Evolutionary conservation across 306 rosid species (phyloP).

Genomic region (Cucumis sativus): DNA sequence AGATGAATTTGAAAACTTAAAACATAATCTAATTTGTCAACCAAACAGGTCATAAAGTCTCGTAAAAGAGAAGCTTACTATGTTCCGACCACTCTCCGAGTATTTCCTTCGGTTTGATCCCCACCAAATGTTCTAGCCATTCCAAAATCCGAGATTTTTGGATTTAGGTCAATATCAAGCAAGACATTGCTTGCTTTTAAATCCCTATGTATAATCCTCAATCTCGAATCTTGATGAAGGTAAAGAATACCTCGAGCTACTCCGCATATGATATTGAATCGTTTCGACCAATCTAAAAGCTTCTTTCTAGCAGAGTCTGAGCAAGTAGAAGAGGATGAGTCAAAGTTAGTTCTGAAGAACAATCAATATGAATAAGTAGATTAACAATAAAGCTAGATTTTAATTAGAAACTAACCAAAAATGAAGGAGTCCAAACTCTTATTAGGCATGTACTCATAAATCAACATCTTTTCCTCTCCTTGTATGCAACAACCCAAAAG

Average conservation of each 20-base stretch:
- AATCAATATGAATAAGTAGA: background rate
- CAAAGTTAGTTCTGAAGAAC: background rate
- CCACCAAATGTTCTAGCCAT: conserved; percentile 35
- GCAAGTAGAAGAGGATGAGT: background rate
- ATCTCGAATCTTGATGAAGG: conserved; percentile 48
- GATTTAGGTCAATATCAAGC: conserved; percentile 34
- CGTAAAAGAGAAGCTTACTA: conserved; percentile 20
- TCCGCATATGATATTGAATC: conserved; percentile 39
- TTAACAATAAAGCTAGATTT: background rate
- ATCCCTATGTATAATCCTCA: conserved; percentile 44
- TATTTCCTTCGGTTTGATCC: conserved; percentile 24
- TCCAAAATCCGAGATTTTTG: conserved; percentile 62
- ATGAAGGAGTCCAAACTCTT: conserved; percentile 51
- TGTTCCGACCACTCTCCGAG: conserved; percentile 40
- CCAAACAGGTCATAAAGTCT: background rate
- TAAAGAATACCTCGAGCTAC: conserved; percentile 38
- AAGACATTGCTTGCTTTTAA: conserved; percentile 42
- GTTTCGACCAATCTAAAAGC: conserved; percentile 20
- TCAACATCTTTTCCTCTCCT: conserved; percentile 29
- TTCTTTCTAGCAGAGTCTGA: conserved; percentile 16
- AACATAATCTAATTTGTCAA: too few species aligned
- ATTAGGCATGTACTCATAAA: conserved; percentile 55
- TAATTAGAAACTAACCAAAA: conserved; percentile 28
- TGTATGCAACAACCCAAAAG: conserved; percentile 52
- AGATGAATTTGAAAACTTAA: too few species aligned